Evolutionary conservation across 768 basidiomycete genomes (phyloP), one percentile per base, ranked within the genome.

Genomic region (Goffeauzyma gilvescens): DNA sequence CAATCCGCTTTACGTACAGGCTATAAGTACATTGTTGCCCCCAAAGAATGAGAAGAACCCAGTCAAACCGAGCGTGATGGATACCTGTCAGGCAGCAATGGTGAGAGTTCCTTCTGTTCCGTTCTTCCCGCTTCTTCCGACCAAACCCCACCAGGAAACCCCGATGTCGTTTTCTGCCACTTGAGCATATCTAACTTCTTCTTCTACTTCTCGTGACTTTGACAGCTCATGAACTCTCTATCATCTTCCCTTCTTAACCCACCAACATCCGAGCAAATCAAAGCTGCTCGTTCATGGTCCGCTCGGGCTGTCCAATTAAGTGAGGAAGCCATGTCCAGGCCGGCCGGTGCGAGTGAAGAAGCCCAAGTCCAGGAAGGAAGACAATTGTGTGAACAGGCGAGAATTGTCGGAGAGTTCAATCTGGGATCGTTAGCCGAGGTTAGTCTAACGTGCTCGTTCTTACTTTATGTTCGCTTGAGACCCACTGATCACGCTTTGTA

Each of bases 41-140:
- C 50, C 41, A 9, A 32, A 34, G 5, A 20, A 41, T 14, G 15
- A 17, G 25, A 45, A 51, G 33, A 39, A 36, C 13, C 14, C 35
- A 10, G 39, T 21, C 25, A 43, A 44, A 27, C 54, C 56, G 3
- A 44, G 52, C 1, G 32, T 49, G 0, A 38, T 34, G 24, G 62
- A 63, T 41, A 41, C 52, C 30, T 63, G 62, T 58, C 59, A 63
- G 49, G 60, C n/a, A n/a, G n/a, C n/a, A n/a, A n/a, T n/a, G n/a
- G n/a, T n/a, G n/a, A n/a, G n/a, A n/a, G n/a, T n/a, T n/a, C n/a
- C n/a, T n/a, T n/a, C n/a, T n/a, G n/a, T n/a, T n/a, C n/a, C n/a
- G n/a, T n/a, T n/a, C n/a, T n/a, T n/a, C n/a, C n/a, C n/a, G n/a
- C n/a, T n/a, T n/a, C n/a, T n/a, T n/a, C n/a, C n/a, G n/a, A n/a